A percentile compares a stretch with the other conserved stretches of the same genome.
These are phyloP conservation scores for Podaxis pistillaris DNA, from an alignment of 768 basidiomycete genomes.

Conservation along the genomic window DNA sequence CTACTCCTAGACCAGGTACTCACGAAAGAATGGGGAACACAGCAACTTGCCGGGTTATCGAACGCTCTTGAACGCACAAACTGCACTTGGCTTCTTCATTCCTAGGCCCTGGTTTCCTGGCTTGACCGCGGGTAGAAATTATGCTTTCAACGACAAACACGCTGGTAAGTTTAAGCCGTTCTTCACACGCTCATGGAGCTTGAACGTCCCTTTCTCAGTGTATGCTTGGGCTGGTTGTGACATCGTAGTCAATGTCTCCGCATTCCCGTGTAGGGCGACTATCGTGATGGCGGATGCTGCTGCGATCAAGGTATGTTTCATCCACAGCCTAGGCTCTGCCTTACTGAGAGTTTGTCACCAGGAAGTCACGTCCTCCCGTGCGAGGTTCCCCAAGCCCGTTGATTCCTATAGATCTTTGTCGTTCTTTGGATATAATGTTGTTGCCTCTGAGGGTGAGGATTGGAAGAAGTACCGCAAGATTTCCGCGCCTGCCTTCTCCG, in stretches of 20 bases:
- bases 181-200: neutral
- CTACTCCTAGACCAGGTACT: neutral
- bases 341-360: neutral
- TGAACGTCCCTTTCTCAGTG: neutral
- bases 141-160: constrained; percentile 5
- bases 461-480: constrained; percentile 67
- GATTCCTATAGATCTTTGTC: constrained; percentile 37
- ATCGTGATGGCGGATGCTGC: constrained; percentile 37
- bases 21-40: neutral
- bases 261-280: constrained; percentile 19
- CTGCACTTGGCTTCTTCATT: neutral
- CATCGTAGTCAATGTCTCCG: constrained; percentile 6
- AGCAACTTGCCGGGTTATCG: constrained; percentile 11
- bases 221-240: constrained; percentile 12
- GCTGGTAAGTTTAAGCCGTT: neutral
- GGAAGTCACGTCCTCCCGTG: constrained; percentile 31
- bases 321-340: neutral
- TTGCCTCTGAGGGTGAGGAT: constrained; percentile 55
- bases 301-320: constrained; percentile 34
- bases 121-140: neutral
- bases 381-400: constrained; percentile 52
- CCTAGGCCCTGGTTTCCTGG: neutral
- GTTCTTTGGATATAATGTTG: constrained; percentile 56
- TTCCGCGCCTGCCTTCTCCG: constrained; percentile 56
- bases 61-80: neutral